Percentiles rank a stretch among this genome's conserved stretches.
Evolutionary conservation across 352 stramenopile species (phyloP).

Genomic region (Achlya hypogyna): DNA sequence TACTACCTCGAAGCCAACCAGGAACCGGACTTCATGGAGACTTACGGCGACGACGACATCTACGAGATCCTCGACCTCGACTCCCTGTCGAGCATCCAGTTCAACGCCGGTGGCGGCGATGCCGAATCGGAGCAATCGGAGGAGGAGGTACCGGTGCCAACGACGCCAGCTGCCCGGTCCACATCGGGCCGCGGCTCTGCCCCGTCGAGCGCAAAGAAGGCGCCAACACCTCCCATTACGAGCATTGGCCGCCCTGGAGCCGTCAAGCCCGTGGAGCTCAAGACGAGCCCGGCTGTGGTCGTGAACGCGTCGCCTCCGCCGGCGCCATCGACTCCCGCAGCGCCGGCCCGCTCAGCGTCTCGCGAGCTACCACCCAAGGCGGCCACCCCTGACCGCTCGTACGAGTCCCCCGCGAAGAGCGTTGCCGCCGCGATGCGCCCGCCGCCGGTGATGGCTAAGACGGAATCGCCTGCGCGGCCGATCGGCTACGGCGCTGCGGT

Average conservation of each 20-base stretch:
- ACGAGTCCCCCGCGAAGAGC: background rate
- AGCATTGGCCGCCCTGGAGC: slow-evolving; percentile 61
- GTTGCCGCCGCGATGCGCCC: background rate
- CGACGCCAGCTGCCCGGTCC: slow-evolving; percentile 20
- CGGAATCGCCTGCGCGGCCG: background rate
- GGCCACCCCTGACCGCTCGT: slow-evolving; percentile 19
- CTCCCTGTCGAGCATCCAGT: slow-evolving; percentile 57
- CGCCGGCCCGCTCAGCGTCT: background rate
- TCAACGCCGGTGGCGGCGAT: slow-evolving; percentile 5
- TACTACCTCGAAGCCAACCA: slow-evolving; percentile 96
- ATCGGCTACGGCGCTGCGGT: background rate
- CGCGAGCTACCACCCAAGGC: slow-evolving; percentile 21
- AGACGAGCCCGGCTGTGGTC: slow-evolving; percentile 26
- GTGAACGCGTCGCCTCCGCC: background rate
- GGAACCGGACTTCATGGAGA: slow-evolving; percentile 91
- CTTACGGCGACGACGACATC: slow-evolving; percentile 84
- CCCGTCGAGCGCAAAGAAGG: slow-evolving; percentile 62
- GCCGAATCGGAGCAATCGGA: slow-evolving; percentile 16
- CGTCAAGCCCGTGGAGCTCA: slow-evolving; percentile 73
- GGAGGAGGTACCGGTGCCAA: slow-evolving; percentile 20
- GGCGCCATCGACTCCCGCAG: background rate
- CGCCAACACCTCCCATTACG: slow-evolving; percentile 44
- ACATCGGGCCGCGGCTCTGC: background rate
- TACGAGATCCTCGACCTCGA: slow-evolving; percentile 96
- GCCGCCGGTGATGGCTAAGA: background rate